Base-by-base conservation (phyloP, 2,329 filamentous ascomycete species). In the Apiospora sp. region DNA sequence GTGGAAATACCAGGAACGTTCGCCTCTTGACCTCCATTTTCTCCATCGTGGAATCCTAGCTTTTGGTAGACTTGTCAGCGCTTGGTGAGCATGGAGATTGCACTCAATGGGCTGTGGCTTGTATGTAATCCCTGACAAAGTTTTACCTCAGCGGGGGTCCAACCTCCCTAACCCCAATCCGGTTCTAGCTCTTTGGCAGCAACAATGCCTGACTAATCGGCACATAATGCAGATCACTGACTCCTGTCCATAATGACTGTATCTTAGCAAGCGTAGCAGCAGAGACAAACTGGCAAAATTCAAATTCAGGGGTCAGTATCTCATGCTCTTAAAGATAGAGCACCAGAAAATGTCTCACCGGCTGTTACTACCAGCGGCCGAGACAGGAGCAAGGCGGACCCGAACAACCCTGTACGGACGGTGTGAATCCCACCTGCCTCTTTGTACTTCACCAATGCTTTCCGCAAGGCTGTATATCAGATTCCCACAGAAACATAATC, bases 391-490 rank as follows among this genome's bases (percentile, higher is more conserved):
- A 5, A 51, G 48, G 22, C 3, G 48, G 22, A 12, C 48, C 6
- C 5, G 5, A 51, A 51, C 68, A 78, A n/a, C 64, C 75, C 22
- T 67, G 75, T 71, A 68, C 72, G 80, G 46, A 73, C 77, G n/a
- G 76, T 74, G 71, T 79, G 73, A 72, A n/a, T 19, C 75, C 72
- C 6, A 73, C 71, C 34, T 73, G 73, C 69, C 77, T 64, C 27
- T n/a, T n/a, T n/a, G n/a, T n/a, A n/a, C n/a, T n/a, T n/a, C n/a
- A n/a, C n/a, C n/a, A n/a, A n/a, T n/a, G n/a, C n/a, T n/a, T n/a
- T n/a, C n/a, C n/a, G n/a, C n/a, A n/a, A n/a, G n/a, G n/a, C n/a
- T n/a, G n/a, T n/a, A n/a, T n/a, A n/a, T n/a, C n/a, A n/a, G n/a
- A n/a, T n/a, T n/a, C n/a, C n/a, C n/a, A n/a, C n/a, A n/a, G n/a